Base-by-base conservation (phyloP, 1,139 yeast species). In the Trichomonascaceae sp. region DNA sequence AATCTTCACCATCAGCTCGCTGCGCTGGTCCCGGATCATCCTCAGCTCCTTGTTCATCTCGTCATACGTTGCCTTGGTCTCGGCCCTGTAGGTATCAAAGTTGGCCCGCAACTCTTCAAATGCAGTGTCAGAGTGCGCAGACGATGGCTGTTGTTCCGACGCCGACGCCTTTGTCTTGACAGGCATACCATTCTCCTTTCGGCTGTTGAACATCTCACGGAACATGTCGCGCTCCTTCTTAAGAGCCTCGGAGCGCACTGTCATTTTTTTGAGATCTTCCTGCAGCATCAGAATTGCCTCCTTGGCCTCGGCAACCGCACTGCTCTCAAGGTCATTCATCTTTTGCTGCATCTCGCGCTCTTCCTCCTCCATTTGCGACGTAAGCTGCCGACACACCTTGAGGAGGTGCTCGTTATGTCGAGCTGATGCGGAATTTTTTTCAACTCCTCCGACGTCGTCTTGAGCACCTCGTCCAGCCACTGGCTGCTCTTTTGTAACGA, bases 321-420 rank as follows among this genome's bases (percentile, higher is more conserved):
- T 61, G n/a, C 70, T 65, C 47, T 75, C 82, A 25, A 70, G 46
- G 13, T 60, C 59, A 27, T 64, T 64, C 39, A 67, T 56, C 36
- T 59, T 62, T 29, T 66, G 65, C 35, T 64, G 59, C 3, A 62
- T 54, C 27, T 55, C 50, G 13, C 43, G 43, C 41, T 74, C 76
- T 35, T 65, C 64, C 29, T 52, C 50, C 50, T 87, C 96, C 43
- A 85, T 62, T 47, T 72, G 70, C 31, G 67, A 64, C 8, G 89
- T 87, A 22, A 87, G 62, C 35, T 71, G 71, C 40, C 96, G 66
- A 1, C 80, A 73, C 2, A 79, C 71, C 27, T 65, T 60, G 20
- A 85, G 57, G 27, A 87, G 64, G 36, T 80, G 79, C 44, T 76
- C 74, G 51, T 89, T 89, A 53, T 74, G 78, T 39, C 76, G 31